Evolutionary conservation across 2,329 filamentous ascomycete genomes (phyloP), one percentile per base, ranked within the genome.

Genomic region (Dactylellina leptospora): DNA sequence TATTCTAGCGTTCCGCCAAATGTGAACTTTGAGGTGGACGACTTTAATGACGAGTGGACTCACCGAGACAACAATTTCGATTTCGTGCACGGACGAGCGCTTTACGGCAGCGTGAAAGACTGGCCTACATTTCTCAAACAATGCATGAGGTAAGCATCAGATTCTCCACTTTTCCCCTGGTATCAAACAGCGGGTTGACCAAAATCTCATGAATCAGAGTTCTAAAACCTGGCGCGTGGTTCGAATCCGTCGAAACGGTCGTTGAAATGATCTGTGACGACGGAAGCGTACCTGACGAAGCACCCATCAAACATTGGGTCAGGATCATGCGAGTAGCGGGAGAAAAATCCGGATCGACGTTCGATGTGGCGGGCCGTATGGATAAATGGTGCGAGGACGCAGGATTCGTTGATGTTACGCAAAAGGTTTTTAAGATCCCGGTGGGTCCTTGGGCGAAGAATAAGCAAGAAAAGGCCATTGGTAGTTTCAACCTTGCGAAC

Each of bases 371-470:
- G 2, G 64, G 62, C n/a, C 61, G 70, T 5, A 42, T 77, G 9
- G 53, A 54, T 9, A 42, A 56, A n/a, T 76, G 74, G 74, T 70
- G 75, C 51, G 42, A 75, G 16, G 59, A 83, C 23, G 82, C 82
- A 9, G 85, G 85, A 11, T 85, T 85, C 74, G 76, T 80, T 47
- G 85, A 86, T 74, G 81, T 86, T 40, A 82, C 80, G 0, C 81
- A 85, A 75, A 80, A 79, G 16, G 76, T 83, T 11, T 83, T 84
- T 77, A 83, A 83, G 77, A 80, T 86, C 2, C 85, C 85, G 1
- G 82, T 86, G 33, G 85, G 85, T 0, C 81, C 82, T 0, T 87
- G 85, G 86, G 80, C 85, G 0, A 82, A 81, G 74, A 80, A 75
- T 28, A 69, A 72, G 13, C 63, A 71, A n/a, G 74, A 75, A 71